These are phyloP conservation scores for Beverwykella pulmonaria DNA, from an alignment of 495 filamentous ascomycete genomes.

Conservation along the genomic window DNA sequence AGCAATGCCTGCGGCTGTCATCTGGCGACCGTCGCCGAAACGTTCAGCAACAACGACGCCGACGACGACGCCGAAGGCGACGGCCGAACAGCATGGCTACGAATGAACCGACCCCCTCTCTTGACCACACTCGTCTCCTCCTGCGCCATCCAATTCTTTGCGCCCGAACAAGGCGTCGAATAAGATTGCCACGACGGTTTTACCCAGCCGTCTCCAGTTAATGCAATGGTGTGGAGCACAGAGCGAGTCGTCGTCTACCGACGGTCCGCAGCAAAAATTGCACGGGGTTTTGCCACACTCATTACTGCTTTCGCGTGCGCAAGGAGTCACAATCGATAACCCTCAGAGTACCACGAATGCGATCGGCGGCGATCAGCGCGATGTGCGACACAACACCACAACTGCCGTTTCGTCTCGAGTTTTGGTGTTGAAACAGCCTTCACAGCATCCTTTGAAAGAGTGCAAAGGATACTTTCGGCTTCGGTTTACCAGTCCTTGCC, in stretches of 20 bases:
- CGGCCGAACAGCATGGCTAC: not conserved
- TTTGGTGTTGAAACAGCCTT: constrained; percentile 10
- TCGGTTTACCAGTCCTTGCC: not conserved
- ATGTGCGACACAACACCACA: not conserved
- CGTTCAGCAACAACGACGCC: too few species aligned
- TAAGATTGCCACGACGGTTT: not conserved
- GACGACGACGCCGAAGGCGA: too few species aligned
- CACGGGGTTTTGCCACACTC: constrained; percentile 13
- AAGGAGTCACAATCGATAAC: constrained; percentile 13
- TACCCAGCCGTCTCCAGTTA: not conserved
- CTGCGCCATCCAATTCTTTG: not conserved
- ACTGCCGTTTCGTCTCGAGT: not conserved
- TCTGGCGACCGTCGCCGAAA: not conserved
- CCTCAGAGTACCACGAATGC: not conserved
- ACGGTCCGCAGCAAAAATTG: constrained; percentile 3
- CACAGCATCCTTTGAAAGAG: not conserved
- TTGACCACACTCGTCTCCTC: constrained; percentile 7
- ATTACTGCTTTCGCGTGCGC: not conserved
- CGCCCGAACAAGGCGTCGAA: not conserved
- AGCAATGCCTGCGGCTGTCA: constrained; percentile 1
- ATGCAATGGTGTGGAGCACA: not conserved
- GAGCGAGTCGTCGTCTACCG: constrained; percentile 1
- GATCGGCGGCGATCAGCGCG: constrained; percentile 10
- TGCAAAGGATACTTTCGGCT: not conserved
- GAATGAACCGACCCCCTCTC: not conserved